Conservation (phyloP, 192 early-diverging fungal species). For the Coemansia sp. region DNA sequence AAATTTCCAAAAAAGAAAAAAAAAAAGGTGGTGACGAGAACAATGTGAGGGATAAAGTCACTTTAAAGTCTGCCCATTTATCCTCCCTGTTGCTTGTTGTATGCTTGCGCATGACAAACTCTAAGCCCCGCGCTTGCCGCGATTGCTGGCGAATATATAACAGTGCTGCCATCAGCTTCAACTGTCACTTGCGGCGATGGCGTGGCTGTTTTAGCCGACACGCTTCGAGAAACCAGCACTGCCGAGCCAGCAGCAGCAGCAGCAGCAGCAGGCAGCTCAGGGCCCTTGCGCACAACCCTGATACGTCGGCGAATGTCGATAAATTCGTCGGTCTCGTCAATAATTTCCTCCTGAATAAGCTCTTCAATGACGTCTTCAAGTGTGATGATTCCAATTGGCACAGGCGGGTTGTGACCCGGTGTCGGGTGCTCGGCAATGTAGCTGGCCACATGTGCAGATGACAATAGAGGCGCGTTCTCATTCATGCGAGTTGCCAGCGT, state of each 20-base stretch:
- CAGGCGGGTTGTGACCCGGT: constrained; percentile 2
- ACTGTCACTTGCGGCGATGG: no score
- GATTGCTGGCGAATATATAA: no score
- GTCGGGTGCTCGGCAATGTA: neutral
- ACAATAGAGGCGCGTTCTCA: constrained; percentile 2
- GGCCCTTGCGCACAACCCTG: constrained; percentile 42
- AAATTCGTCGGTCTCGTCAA: constrained; percentile 77
- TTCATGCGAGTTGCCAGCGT: constrained; percentile 3
- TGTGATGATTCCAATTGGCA: constrained; percentile 70
- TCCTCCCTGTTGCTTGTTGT: no score
- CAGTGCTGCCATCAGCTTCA: no score
- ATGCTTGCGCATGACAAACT: no score
- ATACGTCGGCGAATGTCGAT: constrained; percentile 49
- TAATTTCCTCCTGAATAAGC: constrained; percentile 78
- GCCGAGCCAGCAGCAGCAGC: neutral
- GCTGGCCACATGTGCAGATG: neutral
- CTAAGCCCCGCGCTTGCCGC: no score
- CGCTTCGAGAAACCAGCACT: no score
- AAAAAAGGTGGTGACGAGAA: no score
- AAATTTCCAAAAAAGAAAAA: no score
- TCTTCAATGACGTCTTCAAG: constrained; percentile 85
- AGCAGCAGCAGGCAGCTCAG: neutral
- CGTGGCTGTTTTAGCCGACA: no score
- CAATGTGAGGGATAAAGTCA: no score
- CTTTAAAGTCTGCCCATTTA: no score